These are phyloP conservation scores for Rhinocladiella similis DNA, from an alignment of 2,329 filamentous ascomycete species.

Conservation along the genomic window DNA sequence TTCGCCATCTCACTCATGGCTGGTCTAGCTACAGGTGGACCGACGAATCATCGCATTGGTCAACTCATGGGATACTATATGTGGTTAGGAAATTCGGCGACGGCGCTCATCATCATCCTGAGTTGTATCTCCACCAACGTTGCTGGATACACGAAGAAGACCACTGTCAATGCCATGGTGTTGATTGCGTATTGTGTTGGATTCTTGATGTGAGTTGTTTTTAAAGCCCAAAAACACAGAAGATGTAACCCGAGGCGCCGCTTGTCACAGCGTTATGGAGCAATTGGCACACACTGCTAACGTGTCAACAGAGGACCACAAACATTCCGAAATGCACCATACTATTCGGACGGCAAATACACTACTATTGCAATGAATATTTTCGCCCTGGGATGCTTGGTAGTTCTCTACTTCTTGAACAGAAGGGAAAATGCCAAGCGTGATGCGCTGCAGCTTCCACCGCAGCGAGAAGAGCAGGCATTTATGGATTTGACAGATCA, in stretches of 20 bases:
- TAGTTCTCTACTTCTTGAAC: conserved; percentile 57
- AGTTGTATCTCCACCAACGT: conserved; percentile 53
- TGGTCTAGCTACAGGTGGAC: conserved; percentile 47
- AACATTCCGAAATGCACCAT: conserved; percentile 54
- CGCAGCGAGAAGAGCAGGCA: conserved; percentile 2
- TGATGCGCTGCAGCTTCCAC: conserved; percentile 39
- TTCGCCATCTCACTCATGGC: conserved; percentile 53
- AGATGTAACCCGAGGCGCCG: no score
- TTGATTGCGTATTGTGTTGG: conserved; percentile 57
- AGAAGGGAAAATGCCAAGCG: conserved; percentile 54
- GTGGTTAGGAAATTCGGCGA: conserved; percentile 54
- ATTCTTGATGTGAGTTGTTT: conserved; percentile 45
- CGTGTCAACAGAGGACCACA: conserved; percentile 37
- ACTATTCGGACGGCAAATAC: conserved; percentile 51
- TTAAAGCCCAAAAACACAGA: no score
- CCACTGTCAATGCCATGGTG: conserved; percentile 51
- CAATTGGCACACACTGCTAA: neutral
- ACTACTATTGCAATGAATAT: conserved; percentile 59
- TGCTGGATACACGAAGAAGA: conserved; percentile 58
- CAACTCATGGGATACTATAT: conserved; percentile 58
- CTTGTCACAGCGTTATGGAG: neutral
- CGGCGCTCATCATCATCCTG: conserved; percentile 54
- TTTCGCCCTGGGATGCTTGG: conserved; percentile 51
- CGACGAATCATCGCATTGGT: conserved; percentile 57
- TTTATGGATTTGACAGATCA: conserved; percentile 39